Evolutionary conservation across 176 grass and related monocot genomes (phyloP), one percentile per base, ranked within the genome.

Genomic region (Musa schizocarpa): DNA sequence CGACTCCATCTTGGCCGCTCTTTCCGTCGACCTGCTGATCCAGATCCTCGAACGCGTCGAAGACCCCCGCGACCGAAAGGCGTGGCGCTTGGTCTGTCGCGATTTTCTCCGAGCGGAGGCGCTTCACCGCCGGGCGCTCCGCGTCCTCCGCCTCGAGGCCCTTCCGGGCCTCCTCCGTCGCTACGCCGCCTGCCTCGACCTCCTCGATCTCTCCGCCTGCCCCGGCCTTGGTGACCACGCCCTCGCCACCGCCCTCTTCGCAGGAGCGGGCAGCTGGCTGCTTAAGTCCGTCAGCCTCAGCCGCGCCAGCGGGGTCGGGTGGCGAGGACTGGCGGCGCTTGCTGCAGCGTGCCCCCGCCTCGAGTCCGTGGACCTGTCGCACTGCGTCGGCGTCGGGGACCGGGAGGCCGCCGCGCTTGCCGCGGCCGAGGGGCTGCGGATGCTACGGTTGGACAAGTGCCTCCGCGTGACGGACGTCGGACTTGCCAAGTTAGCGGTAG

Each of bases 391-490:
- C 7, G 86, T 89, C 3, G 90, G 95, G 16, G 95, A 98, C 69
- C 79, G 86, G 2, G 95, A 98, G 84, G 84, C 73, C 8, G 95
- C 95, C 0, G 88, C 88, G 1, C 13, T 99, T 3, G 95, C 95
- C 0, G 85, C 73, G 0, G 90, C 95, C 0, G 50, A 74, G 0
- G 84, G 82, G 54, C 77, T 99, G 54, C 87, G 58, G 81, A 90
- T 87, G 82, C 80, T 99, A 0, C 85, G 78, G 63, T 72, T 99
- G 11, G 88, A 89, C 3, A 99, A 99, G 74, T 99, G 95, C 83
- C 86, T 99, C 12, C 72, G 71, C 2, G 76, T 94, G 76, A 94
- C 95, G 9, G 95, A 99, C 73, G 83, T 99, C 74, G 95, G 95
- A 51, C 89, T 99, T 8, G 95, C 95, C 13, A 93, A 94, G 82